Evolutionary conservation across 2,329 filamentous ascomycete species (phyloP).

Genomic region (Penicillium thymicola): DNA sequence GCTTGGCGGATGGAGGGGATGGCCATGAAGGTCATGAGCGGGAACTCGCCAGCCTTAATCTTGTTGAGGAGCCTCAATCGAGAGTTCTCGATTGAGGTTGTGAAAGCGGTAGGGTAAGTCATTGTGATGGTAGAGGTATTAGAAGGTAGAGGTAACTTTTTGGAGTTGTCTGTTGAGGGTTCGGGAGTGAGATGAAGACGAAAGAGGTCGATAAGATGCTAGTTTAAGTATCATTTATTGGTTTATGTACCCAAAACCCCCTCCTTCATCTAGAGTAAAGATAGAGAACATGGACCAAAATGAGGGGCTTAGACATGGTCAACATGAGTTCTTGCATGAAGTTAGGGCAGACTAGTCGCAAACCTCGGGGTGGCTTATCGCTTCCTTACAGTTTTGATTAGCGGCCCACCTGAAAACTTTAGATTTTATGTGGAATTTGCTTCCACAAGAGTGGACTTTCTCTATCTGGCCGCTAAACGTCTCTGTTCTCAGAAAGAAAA

Average conservation of each 20-base stretch:
- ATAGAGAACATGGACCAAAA: not conserved
- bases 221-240: not conserved
- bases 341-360: not conserved
- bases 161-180: not conserved
- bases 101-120: constrained; percentile 29
- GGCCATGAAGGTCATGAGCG: constrained; percentile 51
- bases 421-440: accelerated
- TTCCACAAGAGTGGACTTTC: not conserved
- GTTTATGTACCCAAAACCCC: not conserved
- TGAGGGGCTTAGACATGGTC: not conserved
- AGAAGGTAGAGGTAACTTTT: not conserved
- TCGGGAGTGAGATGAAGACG: not conserved
- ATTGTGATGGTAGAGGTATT: constrained; percentile 4
- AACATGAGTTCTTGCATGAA: not conserved
- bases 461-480: accelerated
- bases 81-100: constrained; percentile 40
- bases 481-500: not conserved
- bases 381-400: not conserved
- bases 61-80: constrained; percentile 46
- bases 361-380: too few relatives aligned
- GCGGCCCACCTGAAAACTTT: not conserved
- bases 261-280: not conserved
- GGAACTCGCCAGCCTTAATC: constrained; percentile 39
- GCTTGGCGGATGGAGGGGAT: constrained; percentile 48
- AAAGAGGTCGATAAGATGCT: not conserved